Conservation (phyloP, 371 early-diverging fungal genomes). For the Apophysomyces ossiformis region DNA sequence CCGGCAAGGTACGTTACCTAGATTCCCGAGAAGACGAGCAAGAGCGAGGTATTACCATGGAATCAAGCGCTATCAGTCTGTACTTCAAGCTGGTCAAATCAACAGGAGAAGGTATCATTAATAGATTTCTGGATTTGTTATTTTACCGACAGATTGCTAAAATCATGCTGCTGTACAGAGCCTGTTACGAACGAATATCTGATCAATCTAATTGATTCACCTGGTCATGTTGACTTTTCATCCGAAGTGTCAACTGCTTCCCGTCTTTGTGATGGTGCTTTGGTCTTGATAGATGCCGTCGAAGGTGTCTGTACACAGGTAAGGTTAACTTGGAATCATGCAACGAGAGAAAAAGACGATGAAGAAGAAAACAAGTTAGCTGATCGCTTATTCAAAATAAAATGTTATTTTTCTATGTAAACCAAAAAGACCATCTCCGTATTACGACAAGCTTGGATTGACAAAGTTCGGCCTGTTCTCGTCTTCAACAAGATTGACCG, state of each 20-base stretch:
- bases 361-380: background rate
- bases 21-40: constrained; percentile 99
- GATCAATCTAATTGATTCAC: constrained; percentile 99
- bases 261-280: constrained; percentile 94
- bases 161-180: constrained; percentile 9
- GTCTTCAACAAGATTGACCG: constrained; percentile 99
- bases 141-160: too few species aligned
- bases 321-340: constrained; percentile 11
- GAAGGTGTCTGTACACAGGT: constrained; percentile 99
- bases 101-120: constrained; percentile 16
- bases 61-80: constrained; percentile 95
- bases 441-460: constrained; percentile 91
- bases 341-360: too few species aligned
- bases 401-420: too few species aligned
- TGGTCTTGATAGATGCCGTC: constrained; percentile 98
- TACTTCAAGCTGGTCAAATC: constrained; percentile 77
- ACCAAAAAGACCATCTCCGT: constrained; percentile 86
- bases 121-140: too few species aligned
- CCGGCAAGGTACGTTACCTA: constrained; percentile 98
- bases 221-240: constrained; percentile 99
- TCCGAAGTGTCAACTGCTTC: constrained; percentile 97
- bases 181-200: constrained; percentile 72
- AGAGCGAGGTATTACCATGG: constrained; percentile 99
- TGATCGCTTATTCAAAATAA: background rate
- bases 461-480: constrained; percentile 90